These are phyloP conservation scores for Fusarium chlamydosporum DNA, from an alignment of 2,329 filamentous ascomycete species.

Conservation along the genomic window DNA sequence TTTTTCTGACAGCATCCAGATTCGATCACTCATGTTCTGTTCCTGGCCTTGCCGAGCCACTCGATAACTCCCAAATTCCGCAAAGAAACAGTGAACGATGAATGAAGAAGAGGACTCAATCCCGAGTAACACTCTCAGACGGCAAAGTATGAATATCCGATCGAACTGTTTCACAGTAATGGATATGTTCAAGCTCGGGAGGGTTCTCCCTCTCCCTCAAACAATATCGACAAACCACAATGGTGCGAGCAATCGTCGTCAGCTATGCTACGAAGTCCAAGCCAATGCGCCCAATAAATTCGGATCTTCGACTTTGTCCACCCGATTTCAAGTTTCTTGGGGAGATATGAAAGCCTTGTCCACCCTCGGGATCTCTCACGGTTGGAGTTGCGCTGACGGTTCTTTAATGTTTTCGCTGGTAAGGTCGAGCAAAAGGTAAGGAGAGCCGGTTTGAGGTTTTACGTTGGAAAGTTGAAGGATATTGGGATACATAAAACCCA, in stretches of 20 bases:
- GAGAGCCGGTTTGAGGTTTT: constrained; percentile 12
- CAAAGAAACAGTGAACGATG: constrained; percentile 1
- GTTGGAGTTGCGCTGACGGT: constrained; percentile 37
- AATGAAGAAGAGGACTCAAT: constrained; percentile 6
- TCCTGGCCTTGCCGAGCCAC: constrained; percentile 7
- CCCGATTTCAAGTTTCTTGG: constrained; percentile 20
- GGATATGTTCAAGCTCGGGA: neutral
- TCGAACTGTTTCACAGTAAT: constrained; percentile 30
- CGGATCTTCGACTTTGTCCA: constrained; percentile 20
- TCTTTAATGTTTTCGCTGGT: neutral
- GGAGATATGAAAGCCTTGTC: constrained; percentile 37
- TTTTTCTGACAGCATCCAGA: constrained; percentile 29
- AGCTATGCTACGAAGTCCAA: constrained; percentile 29
- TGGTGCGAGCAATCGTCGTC: constrained; percentile 25
- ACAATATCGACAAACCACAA: constrained; percentile 21
- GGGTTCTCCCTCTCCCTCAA: constrained; percentile 3
- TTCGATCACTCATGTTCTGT: constrained; percentile 18
- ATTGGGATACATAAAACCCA: constrained; percentile 32
- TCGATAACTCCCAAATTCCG: neutral
- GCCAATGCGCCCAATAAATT: constrained; percentile 14
- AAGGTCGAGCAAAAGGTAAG: constrained; percentile 10
- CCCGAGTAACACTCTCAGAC: constrained; percentile 4
- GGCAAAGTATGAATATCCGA: constrained; percentile 25
- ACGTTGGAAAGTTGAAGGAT: neutral
- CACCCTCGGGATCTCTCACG: constrained; percentile 37